These are phyloP conservation scores for Yamadazyma membranifaciens DNA, from an alignment of 1,139 yeast species.

Conservation along the genomic window DNA sequence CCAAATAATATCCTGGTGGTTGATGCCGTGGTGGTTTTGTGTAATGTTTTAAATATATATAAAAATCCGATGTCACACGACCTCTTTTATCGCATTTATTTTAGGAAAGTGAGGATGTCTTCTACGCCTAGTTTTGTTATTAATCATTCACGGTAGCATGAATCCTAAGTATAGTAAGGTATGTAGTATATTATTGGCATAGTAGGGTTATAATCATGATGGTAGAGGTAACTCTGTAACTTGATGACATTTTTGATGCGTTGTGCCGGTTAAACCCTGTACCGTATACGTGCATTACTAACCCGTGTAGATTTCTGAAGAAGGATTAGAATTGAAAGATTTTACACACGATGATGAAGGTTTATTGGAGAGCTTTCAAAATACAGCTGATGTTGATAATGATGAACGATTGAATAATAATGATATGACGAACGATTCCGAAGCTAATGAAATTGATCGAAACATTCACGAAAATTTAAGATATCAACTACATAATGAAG, in stretches of 20 bases:
- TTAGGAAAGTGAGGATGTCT: neutral
- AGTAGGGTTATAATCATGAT: neutral
- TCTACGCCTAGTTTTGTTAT: constrained; percentile 1
- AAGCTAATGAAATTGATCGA: constrained; percentile 15
- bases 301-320: constrained; percentile 11
- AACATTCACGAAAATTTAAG: constrained; percentile 15
- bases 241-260: neutral
- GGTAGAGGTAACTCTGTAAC: neutral
- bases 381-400: constrained; percentile 11
- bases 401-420: constrained; percentile 1
- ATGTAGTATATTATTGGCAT: constrained; percentile 7
- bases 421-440: neutral
- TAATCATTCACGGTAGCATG: constrained; percentile 8
- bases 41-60: too few relatives aligned
- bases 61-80: neutral
- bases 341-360: constrained; percentile 7
- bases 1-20: neutral
- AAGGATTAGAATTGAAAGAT: constrained; percentile 14
- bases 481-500: neutral
- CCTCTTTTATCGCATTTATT: neutral
- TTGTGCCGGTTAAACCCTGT: constrained; percentile 7
- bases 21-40: neutral
- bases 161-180: constrained; percentile 13
- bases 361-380: constrained; percentile 14
- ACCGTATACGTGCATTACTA: constrained; percentile 11